These are phyloP conservation scores for Lipomyces yamanashiensis DNA, from an alignment of 805 yeast genomes.

Conservation along the genomic window DNA sequence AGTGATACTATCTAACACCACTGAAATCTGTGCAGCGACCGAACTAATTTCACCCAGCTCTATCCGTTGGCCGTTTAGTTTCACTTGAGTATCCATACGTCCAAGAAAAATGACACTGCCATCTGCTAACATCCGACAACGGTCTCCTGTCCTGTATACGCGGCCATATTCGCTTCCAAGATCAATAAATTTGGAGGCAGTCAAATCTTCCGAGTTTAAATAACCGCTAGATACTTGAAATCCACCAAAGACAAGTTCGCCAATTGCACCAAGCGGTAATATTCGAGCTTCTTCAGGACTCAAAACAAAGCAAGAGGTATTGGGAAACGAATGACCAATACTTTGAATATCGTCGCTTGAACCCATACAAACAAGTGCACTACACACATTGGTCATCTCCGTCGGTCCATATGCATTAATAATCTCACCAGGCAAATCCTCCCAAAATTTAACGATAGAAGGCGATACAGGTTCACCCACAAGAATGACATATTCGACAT, in stretches of 20 bases:
- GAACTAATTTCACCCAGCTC: conserved; percentile 42
- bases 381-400: conserved; percentile 39
- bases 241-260: conserved; percentile 42
- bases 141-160: conserved; percentile 38
- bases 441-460: conserved; percentile 11
- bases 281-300: conserved; percentile 11
- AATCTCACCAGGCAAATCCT: conserved; percentile 23
- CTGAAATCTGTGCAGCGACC: conserved; percentile 12
- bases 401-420: conserved; percentile 40
- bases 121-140: conserved; percentile 38
- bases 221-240: conserved; percentile 41
- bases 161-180: conserved; percentile 20
- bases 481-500: conserved; percentile 18
- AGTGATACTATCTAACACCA: conserved; percentile 23
- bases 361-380: conserved; percentile 18
- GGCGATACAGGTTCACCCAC: conserved; percentile 23
- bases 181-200: conserved; percentile 31
- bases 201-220: conserved; percentile 36
- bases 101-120: conserved; percentile 40
- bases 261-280: conserved; percentile 37
- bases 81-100: conserved; percentile 42
- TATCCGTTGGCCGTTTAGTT: conserved; percentile 42
- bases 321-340: conserved; percentile 36
- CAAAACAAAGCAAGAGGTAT: conserved; percentile 32
- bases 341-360: conserved; percentile 21